Percentiles rank a stretch among this genome's conserved stretches.
These are phyloP conservation scores for Chiua virens DNA, from an alignment of 768 basidiomycete species.

Conservation along the genomic window DNA sequence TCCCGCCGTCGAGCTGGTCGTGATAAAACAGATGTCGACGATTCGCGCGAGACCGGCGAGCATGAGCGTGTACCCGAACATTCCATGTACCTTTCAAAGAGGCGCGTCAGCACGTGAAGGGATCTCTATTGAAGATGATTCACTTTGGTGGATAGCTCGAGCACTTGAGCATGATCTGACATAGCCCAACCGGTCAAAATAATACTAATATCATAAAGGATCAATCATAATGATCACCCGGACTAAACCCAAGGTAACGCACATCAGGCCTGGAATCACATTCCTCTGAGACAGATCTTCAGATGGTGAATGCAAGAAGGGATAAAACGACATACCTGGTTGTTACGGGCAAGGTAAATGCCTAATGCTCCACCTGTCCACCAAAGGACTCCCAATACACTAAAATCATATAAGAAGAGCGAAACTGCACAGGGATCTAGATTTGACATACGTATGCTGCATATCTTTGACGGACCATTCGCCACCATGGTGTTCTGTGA, in stretches of 20 bases:
- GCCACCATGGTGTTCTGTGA: slow-evolving; percentile 84
- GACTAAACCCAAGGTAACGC: slow-evolving; percentile 22
- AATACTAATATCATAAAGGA: slow-evolving; percentile 47
- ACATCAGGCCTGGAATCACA: slow-evolving; percentile 83
- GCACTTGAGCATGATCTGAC: slow-evolving; percentile 83
- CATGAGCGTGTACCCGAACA: slow-evolving; percentile 87
- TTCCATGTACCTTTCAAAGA: slow-evolving; percentile 69
- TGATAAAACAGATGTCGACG: slow-evolving; percentile 82
- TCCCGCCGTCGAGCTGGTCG: slow-evolving; percentile 32
- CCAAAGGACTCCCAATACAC: slow-evolving; percentile 60
- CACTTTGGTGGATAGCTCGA: slow-evolving; percentile 83
- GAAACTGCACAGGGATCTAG: not conserved
- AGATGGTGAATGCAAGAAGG: not conserved
- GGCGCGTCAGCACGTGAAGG: not conserved
- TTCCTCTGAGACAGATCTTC: slow-evolving; percentile 49
- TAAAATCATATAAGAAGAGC: slow-evolving; percentile 25
- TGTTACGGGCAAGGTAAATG: slow-evolving; percentile 75
- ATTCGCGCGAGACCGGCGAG: slow-evolving; percentile 78
- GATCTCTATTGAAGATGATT: not conserved
- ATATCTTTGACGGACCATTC: slow-evolving; percentile 89
- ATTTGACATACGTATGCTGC: slow-evolving; percentile 78
- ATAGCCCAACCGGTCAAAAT: slow-evolving; percentile 94
- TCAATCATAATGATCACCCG: not conserved
- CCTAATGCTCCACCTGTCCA: slow-evolving; percentile 92
- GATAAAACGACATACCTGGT: slow-evolving; percentile 51